A percentile compares a stretch with the other conserved stretches of the same genome.
These are phyloP conservation scores for Chrysoporthe cubensis DNA, from an alignment of 2,329 filamentous ascomycete genomes.

Conservation along the genomic window DNA sequence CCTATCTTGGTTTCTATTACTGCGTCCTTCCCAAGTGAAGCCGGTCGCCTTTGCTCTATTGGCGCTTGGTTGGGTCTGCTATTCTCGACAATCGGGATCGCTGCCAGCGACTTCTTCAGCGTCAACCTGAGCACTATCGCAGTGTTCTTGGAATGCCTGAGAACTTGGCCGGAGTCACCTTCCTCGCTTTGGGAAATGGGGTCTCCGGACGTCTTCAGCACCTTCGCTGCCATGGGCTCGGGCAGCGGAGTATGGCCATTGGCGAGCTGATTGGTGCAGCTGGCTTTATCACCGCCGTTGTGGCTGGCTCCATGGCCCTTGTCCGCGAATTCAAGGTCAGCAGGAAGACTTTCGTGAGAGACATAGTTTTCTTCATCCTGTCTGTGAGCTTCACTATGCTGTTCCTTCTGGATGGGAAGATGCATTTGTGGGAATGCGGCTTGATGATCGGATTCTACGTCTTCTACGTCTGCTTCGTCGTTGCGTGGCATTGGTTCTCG, in stretches of 20 bases:
- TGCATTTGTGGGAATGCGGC: conserved; percentile 87
- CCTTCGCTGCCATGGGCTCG: conserved; percentile 96
- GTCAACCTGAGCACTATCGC: conserved; percentile 92
- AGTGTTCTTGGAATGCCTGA: conserved; percentile 90
- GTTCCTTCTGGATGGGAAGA: conserved; percentile 81
- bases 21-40: conserved; percentile 71
- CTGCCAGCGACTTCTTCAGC: conserved; percentile 97
- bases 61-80: conserved; percentile 84
- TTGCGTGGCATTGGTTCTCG: conserved; percentile 89
- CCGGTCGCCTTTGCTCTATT: conserved; percentile 80
- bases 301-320: conserved; percentile 95
- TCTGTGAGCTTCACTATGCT: conserved; percentile 85
- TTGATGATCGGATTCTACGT: conserved; percentile 90
- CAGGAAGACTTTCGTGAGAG: conserved; percentile 85
- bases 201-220: conserved; percentile 97
- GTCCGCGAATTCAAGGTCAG: conserved; percentile 95
- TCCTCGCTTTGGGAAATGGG: conserved; percentile 97
- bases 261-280: conserved; percentile 95
- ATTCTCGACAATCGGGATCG: conserved; percentile 96
- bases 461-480: conserved; percentile 87
- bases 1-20: conserved; percentile 91
- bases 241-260: conserved; percentile 94
- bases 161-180: conserved; percentile 93
- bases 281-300: conserved; percentile 93
- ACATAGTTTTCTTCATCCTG: conserved; percentile 89